Evolutionary conservation across 495 filamentous ascomycete species (phyloP), one percentile per base, ranked within the genome.

Genomic region (Penicillium manginii): DNA sequence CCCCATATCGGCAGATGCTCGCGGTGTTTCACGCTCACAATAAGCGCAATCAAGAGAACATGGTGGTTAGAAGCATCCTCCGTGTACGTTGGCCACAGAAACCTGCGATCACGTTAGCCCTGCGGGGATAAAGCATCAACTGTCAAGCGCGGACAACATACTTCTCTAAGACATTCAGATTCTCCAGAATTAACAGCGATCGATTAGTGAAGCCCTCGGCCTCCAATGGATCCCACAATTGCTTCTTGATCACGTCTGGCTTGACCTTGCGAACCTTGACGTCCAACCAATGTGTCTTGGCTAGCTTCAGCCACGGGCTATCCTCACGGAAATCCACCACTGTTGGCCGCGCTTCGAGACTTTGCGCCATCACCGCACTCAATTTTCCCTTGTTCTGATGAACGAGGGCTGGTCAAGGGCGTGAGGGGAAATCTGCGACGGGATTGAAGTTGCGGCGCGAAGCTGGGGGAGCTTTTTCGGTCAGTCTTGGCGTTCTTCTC

Each of bases 61-160:
- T 98, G 93, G 63, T 90, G 88, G 71, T 98, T 93, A 35, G 91
- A 93, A 23, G 92, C 86, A 67, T 92, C 86, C 62, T 97, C 92
- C 40, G 82, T 84, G 70, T 93, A 99, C 49, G 89, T 89, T 21
- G 93, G 94, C 94, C 96, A 99, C 22, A 99, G 84, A 67, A 91
- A 96, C 69, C 90, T 93, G 54, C 48, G 42, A 48, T 53, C 46
- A 23, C 19, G 58, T 72, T 66, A 74, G 70, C 61, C 56, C 52
- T 63, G 55, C 15, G 55, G 57, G 22, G 11, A 56, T 23, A 15
- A 26, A 31, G 31, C 45, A 22, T 42, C 23, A 15, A 52, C 21
- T 5, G 45, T 50, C 26, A 14, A 39, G 14, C 17, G 52, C 60
- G 53, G 29, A 26, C 43, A 47, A 43, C 79, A 11, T 78, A 93